phyloP scores from a whole-genome alignment of 2,329 filamentous ascomycete species.

The Thermoascus crustaceus region DNA sequence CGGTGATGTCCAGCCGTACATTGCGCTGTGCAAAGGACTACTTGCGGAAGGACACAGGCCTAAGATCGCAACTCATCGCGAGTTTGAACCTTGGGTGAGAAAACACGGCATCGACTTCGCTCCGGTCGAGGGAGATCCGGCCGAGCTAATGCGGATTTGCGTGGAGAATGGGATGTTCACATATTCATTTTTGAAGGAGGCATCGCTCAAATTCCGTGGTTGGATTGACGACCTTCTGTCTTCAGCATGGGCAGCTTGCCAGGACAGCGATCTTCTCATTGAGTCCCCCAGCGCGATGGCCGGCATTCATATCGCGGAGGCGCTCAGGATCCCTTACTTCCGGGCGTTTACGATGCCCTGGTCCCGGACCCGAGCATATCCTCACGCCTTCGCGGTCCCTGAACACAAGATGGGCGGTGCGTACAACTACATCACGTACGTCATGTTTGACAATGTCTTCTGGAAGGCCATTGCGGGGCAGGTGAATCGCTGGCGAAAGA shows the following conservation, averaged over 20 bases:
- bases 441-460: conserved; percentile 94
- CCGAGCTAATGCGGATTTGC: conserved; percentile 89
- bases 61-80: conserved; percentile 82
- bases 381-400: conserved; percentile 89
- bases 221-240: conserved; percentile 86
- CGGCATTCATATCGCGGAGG: conserved; percentile 94
- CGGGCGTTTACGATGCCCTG: conserved; percentile 98
- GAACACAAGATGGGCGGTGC: conserved; percentile 90
- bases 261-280: conserved; percentile 81
- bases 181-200: conserved; percentile 78
- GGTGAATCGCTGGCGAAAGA: conserved; percentile 86
- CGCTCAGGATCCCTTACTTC: conserved; percentile 88
- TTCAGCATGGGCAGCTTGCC: conserved; percentile 74
- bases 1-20: conserved; percentile 95
- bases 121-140: conserved; percentile 81
- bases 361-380: conserved; percentile 91
- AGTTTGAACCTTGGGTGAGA: conserved; percentile 84
- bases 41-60: conserved; percentile 78
- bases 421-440: conserved; percentile 92
- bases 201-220: conserved; percentile 77
- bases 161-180: conserved; percentile 98
- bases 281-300: conserved; percentile 96
- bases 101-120: conserved; percentile 91
- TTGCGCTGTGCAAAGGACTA: conserved; percentile 86
- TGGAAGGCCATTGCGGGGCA: conserved; percentile 90